Conservation (phyloP, 768 basidiomycete genomes). For the Lactarius tabidus region DNA sequence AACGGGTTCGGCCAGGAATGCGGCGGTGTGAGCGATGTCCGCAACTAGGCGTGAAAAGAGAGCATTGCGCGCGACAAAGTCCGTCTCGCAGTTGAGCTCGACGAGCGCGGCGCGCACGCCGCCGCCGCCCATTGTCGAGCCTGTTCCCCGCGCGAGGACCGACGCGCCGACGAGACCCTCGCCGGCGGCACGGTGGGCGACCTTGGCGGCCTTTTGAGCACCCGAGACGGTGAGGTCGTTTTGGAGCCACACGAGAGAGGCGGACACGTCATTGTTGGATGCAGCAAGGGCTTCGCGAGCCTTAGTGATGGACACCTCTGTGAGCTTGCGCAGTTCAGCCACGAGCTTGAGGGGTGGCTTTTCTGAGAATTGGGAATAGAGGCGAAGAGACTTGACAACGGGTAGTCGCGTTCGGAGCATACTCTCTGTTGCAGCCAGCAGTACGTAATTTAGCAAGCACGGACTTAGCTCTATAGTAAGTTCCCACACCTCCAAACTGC, state of each 20-base stretch:
- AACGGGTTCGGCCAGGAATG: constrained; percentile 54
- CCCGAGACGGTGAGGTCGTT: constrained; percentile 69
- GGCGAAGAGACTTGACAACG: constrained; percentile 29
- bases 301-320: constrained; percentile 78
- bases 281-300: constrained; percentile 83
- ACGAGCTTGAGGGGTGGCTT: constrained; percentile 75
- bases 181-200: constrained; percentile 65
- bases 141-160: constrained; percentile 61
- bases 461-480: no score
- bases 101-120: constrained; percentile 78
- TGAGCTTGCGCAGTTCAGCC: constrained; percentile 78
- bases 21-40: constrained; percentile 81
- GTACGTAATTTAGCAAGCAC: no score
- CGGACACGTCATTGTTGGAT: constrained; percentile 66
- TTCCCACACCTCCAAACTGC: not conserved
- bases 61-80: constrained; percentile 88
- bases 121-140: constrained; percentile 36
- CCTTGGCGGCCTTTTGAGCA: constrained; percentile 77
- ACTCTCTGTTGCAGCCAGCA: not conserved
- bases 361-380: constrained; percentile 49
- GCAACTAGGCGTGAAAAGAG: constrained; percentile 72
- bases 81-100: constrained; percentile 94
- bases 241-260: constrained; percentile 77
- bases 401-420: constrained; percentile 14
- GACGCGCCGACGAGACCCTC: constrained; percentile 81